phyloP scores from a whole-genome alignment of 225 moss, liverwort and hornwort genomes.

The Sphagnum contortum region DNA sequence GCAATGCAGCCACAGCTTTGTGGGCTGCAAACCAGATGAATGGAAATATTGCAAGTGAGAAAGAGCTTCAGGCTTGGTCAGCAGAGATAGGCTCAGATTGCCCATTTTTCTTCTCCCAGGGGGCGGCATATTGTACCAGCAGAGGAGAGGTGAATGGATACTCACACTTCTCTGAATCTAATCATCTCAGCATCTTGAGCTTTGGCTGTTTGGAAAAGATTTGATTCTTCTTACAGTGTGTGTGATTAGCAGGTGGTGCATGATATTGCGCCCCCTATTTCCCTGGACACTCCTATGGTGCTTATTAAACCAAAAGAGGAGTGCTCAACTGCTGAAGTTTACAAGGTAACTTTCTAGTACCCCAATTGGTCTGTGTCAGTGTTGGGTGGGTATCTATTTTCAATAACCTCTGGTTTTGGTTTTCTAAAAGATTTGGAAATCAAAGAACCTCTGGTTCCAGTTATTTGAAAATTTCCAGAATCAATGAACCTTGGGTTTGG shows the following conservation, averaged over 20 bases:
- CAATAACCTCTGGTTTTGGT: too few species aligned
- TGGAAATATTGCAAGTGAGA: constrained; percentile 59
- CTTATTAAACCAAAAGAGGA: constrained; percentile 82
- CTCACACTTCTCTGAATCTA: neutral
- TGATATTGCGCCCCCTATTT: constrained; percentile 67
- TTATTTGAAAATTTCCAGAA: too few species aligned
- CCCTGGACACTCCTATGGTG: constrained; percentile 67
- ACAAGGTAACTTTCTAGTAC: constrained; percentile 39
- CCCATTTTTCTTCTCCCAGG: constrained; percentile 82
- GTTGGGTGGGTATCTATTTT: neutral
- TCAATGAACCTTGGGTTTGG: neutral
- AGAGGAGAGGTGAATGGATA: constrained; percentile 61
- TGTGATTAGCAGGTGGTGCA: constrained; percentile 41
- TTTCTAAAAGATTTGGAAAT: too few species aligned
- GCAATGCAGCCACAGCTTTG: constrained; percentile 89
- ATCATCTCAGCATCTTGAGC: neutral
- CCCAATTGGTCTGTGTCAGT: constrained; percentile 1
- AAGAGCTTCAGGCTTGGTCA: constrained; percentile 85
- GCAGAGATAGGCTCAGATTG: constrained; percentile 85
- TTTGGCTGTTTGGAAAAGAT: neutral
- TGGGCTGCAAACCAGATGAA: constrained; percentile 89
- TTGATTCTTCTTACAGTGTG: neutral
- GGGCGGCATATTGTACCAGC: constrained; percentile 81
- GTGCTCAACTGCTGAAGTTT: constrained; percentile 82
- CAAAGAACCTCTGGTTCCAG: too few species aligned